Percentiles rank a stretch among this genome's conserved stretches.
phyloP scores from a whole-genome alignment of 2,329 filamentous ascomycete species.

The Trichoderma koningii region DNA sequence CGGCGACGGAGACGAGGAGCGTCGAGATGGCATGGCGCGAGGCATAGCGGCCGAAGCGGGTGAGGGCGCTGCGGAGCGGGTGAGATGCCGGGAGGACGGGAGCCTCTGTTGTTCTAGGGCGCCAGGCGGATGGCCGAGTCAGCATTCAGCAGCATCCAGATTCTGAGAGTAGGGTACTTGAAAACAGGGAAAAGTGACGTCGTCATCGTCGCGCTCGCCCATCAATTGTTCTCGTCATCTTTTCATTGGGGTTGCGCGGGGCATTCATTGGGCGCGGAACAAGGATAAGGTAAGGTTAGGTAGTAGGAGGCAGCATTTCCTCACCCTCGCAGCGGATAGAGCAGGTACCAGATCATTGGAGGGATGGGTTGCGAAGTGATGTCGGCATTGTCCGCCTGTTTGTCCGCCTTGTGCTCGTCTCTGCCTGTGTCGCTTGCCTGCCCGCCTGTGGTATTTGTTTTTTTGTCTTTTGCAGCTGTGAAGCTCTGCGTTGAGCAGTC shows the following conservation, averaged over 20 bases:
- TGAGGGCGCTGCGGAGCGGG: slow-evolving; percentile 64
- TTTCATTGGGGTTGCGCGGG: too few relatives aligned
- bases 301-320: slow-evolving; percentile 34
- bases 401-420: too few relatives aligned
- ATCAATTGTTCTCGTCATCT: too few relatives aligned
- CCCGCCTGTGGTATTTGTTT: too few relatives aligned
- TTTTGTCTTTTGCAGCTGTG: too few relatives aligned
- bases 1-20: slow-evolving; percentile 71
- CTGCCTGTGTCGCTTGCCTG: too few relatives aligned
- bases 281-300: too few relatives aligned
- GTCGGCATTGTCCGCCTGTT: neutral
- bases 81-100: slow-evolving; percentile 65
- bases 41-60: slow-evolving; percentile 69
- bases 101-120: slow-evolving; percentile 69
- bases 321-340: slow-evolving; percentile 76
- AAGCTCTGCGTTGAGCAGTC: too few relatives aligned
- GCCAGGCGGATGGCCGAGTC: neutral
- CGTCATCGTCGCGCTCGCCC: too few relatives aligned
- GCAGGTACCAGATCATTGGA: slow-evolving; percentile 72
- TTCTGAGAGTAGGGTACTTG: slow-evolving; percentile 19
- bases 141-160: neutral
- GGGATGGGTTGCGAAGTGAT: neutral
- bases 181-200: slow-evolving; percentile 8
- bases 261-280: neutral
- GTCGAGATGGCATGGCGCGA: slow-evolving; percentile 73